Evolutionary conservation across 441 rosid genomes (phyloP), one percentile per base, ranked within the genome.

Genomic region (Populus hybrid): DNA sequence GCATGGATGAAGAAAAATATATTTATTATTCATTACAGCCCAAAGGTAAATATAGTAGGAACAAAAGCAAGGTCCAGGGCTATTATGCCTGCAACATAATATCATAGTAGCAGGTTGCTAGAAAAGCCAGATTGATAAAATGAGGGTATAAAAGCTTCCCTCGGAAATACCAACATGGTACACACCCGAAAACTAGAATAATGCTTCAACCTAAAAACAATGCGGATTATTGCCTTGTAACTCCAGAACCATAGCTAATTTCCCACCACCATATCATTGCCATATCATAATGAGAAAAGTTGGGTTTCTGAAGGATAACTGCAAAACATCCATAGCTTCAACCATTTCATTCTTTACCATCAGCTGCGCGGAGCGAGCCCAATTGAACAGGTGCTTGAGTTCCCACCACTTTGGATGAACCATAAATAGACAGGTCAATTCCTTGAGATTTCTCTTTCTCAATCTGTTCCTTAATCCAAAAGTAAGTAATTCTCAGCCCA

Each of bases 351-450:
- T 95, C 97, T 84, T 93, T 95, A 76, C 97, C 99, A 76, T 90
- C 94, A 0, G 92, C 98, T 2, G 98, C 97, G 3, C 97, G 90
- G 74, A 95, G 98, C 10, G 99, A 95, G 18, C 99, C 99, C 4
- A 93, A 78, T 83, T 92, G 98, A 79, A 95, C 97, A 0, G 99
- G 99, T 4, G 98, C 98, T 85, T 93, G 98, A 81, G 98, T 93
- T 76, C 99, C 99, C 70, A 93, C 99, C 63, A 93, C 99, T 87
- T 93, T 95, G 0, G 99, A 93, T 71, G 97, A 88, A 10, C 98
- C 98, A 35, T 95, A 95, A 67, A 90, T 68, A 3, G 97, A 80
- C 21, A 91, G 76, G 72, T 95, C 97, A 8, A 91, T 42, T 57
- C 99, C 99, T 83, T 90, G 81, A 59, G 83, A 69, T 83, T 93